Evolutionary conservation across 2,329 filamentous ascomycete species (phyloP).

Genomic region (Colletotrichum sp.): DNA sequence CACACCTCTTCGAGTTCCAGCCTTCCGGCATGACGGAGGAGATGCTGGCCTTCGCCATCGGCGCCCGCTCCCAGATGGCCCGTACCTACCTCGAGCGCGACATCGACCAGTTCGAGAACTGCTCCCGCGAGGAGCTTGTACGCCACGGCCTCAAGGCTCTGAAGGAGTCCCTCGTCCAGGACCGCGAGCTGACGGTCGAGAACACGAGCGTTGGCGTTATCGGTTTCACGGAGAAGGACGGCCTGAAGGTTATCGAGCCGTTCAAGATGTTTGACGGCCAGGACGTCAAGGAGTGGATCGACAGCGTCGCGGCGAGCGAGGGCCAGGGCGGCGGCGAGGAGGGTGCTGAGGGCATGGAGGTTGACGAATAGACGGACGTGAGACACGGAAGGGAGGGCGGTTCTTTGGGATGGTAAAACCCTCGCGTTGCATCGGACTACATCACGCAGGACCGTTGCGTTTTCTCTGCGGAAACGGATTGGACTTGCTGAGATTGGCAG

Average conservation of each 20-base stretch:
- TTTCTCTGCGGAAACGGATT: not conserved
- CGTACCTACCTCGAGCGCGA: slow-evolving; percentile 95
- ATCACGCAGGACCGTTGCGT: not conserved
- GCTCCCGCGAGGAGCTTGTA: slow-evolving; percentile 83
- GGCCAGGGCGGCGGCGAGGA: slow-evolving; percentile 46
- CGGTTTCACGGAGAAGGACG: slow-evolving; percentile 59
- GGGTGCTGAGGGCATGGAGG: slow-evolving; percentile 40
- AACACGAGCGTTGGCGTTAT: slow-evolving; percentile 93
- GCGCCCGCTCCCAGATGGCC: slow-evolving; percentile 95
- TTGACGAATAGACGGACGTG: slow-evolving; percentile 30
- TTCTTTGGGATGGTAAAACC: not conserved
- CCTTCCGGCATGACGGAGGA: slow-evolving; percentile 95
- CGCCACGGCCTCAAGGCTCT: slow-evolving; percentile 88
- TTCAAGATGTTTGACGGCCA: slow-evolving; percentile 93
- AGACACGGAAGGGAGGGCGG: not conserved
- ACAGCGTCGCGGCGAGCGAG: slow-evolving; percentile 66
- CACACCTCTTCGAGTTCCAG: slow-evolving; percentile 98
- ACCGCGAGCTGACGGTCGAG: slow-evolving; percentile 96
- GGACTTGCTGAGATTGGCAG: not conserved
- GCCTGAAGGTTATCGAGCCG: slow-evolving; percentile 67
- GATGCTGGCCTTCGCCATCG: slow-evolving; percentile 96
- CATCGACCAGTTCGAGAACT: slow-evolving; percentile 80
- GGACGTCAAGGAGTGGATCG: slow-evolving; percentile 85
- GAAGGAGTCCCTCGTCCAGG: slow-evolving; percentile 95
- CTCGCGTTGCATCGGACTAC: not conserved